Evolutionary conservation across 345 rosid species (phyloP).

Genomic region (Noccaea bulbosa): DNA sequence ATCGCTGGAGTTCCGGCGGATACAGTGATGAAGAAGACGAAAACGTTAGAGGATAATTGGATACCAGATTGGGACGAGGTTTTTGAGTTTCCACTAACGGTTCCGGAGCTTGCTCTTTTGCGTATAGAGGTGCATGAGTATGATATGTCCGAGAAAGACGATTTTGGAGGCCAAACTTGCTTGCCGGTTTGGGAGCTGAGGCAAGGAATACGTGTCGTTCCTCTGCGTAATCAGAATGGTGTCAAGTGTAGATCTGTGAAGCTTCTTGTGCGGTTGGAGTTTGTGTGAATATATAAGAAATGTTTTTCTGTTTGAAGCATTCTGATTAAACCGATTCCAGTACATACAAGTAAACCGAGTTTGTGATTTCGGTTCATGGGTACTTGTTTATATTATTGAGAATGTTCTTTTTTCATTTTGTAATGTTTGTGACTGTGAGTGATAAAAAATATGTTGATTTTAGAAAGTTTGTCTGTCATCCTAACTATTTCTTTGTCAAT

Average conservation of each 20-base stretch:
- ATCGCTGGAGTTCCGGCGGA: slow-evolving; percentile 90
- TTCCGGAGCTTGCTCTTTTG: slow-evolving; percentile 83
- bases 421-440: slow-evolving; percentile 5
- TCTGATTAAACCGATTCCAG: not conserved
- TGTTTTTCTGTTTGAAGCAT: slow-evolving; percentile 12
- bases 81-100: slow-evolving; percentile 81
- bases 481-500: not conserved
- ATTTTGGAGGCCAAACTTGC: slow-evolving; percentile 93
- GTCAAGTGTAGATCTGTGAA: slow-evolving; percentile 64
- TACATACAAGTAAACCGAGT: slow-evolving; percentile 10
- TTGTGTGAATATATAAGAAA: slow-evolving; percentile 43
- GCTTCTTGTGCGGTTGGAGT: slow-evolving; percentile 77
- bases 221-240: slow-evolving; percentile 57
- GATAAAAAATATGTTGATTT: not conserved
- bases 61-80: slow-evolving; percentile 78
- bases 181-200: slow-evolving; percentile 73
- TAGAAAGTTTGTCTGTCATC: not conserved
- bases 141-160: slow-evolving; percentile 87
- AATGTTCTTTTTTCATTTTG: slow-evolving; percentile 24
- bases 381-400: not conserved
- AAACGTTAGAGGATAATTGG: slow-evolving; percentile 75
- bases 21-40: slow-evolving; percentile 73
- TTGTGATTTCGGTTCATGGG: slow-evolving; percentile 23
- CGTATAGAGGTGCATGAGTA: slow-evolving; percentile 89
- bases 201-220: slow-evolving; percentile 73